These are phyloP conservation scores for Thielaviopsis musarum DNA, from an alignment of 2,329 filamentous ascomycete species.

Conservation along the genomic window DNA sequence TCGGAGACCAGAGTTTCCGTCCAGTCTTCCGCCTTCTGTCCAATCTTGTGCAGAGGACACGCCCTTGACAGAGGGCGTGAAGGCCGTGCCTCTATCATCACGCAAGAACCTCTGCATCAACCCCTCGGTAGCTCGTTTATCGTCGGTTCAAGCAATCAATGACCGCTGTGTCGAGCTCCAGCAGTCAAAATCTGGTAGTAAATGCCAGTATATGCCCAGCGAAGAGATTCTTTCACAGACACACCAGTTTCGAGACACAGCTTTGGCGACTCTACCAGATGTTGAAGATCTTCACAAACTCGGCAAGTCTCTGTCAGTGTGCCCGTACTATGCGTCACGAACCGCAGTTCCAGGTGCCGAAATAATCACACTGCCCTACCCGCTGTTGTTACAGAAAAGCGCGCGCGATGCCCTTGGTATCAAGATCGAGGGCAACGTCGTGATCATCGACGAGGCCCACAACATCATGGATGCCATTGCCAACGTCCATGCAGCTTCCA, in stretches of 20 bases:
- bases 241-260: slow-evolving; percentile 69
- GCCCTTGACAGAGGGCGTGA: slow-evolving; percentile 32
- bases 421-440: slow-evolving; percentile 68
- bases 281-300: slow-evolving; percentile 78
- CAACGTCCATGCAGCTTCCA: slow-evolving; percentile 65
- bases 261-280: slow-evolving; percentile 70
- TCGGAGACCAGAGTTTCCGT: slow-evolving; percentile 58
- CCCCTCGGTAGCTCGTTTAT: slow-evolving; percentile 54
- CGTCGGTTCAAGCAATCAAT: slow-evolving; percentile 67
- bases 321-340: slow-evolving; percentile 92
- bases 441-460: slow-evolving; percentile 96
- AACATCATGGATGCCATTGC: slow-evolving; percentile 94
- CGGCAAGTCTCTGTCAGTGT: slow-evolving; percentile 64
- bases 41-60: slow-evolving; percentile 11
- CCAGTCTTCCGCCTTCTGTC: slow-evolving; percentile 40
- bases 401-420: slow-evolving; percentile 78
- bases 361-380: slow-evolving; percentile 86
- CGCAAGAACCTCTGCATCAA: slow-evolving; percentile 87
- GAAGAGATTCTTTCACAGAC: slow-evolving; percentile 56
- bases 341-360: slow-evolving; percentile 68
- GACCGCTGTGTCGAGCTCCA: slow-evolving; percentile 85
- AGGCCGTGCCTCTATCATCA: slow-evolving; percentile 70
- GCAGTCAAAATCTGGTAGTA: slow-evolving; percentile 41
- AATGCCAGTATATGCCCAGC: slow-evolving; percentile 63
- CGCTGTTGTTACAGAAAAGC: slow-evolving; percentile 68